phyloP scores from a whole-genome alignment of 129 eudicot species.

The Helianthus tuberosus region DNA sequence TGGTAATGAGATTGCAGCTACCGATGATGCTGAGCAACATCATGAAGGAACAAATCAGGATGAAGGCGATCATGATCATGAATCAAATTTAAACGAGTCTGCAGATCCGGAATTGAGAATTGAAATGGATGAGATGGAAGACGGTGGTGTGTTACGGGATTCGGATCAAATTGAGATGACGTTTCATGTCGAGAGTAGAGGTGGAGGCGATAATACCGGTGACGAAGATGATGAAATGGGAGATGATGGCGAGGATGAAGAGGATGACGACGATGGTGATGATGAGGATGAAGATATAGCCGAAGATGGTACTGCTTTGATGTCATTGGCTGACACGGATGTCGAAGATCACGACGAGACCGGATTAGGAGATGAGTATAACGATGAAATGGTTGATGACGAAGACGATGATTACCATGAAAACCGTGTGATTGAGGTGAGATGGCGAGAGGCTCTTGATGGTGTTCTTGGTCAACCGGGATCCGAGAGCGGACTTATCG shows the following conservation, averaged over 20 bases:
- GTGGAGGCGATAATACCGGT: slow-evolving; percentile 66
- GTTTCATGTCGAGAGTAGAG: slow-evolving; percentile 84
- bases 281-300: slow-evolving; percentile 95
- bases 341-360: slow-evolving; percentile 92
- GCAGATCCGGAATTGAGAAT: slow-evolving; percentile 70
- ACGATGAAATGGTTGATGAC: slow-evolving; percentile 96
- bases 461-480: slow-evolving; percentile 96
- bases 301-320: slow-evolving; percentile 80
- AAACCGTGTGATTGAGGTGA: slow-evolving; percentile 90
- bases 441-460: slow-evolving; percentile 98
- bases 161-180: slow-evolving; percentile 70
- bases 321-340: slow-evolving; percentile 97
- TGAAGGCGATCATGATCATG: slow-evolving; percentile 53
- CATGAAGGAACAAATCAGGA: slow-evolving; percentile 42
- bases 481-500: slow-evolving; percentile 65
- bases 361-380: slow-evolving; percentile 89
- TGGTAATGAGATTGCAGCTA: slow-evolving; percentile 43
- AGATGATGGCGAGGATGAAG: slow-evolving; percentile 87
- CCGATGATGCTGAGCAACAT: slow-evolving; percentile 48
- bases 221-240: slow-evolving; percentile 98
- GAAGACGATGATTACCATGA: slow-evolving; percentile 97
- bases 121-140: slow-evolving; percentile 78
- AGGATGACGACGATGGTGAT: slow-evolving; percentile 86
- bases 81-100: slow-evolving; percentile 40
- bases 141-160: slow-evolving; percentile 52